Conservation (phyloP, 345 rosid species). For the Populus pruinosa region DNA sequence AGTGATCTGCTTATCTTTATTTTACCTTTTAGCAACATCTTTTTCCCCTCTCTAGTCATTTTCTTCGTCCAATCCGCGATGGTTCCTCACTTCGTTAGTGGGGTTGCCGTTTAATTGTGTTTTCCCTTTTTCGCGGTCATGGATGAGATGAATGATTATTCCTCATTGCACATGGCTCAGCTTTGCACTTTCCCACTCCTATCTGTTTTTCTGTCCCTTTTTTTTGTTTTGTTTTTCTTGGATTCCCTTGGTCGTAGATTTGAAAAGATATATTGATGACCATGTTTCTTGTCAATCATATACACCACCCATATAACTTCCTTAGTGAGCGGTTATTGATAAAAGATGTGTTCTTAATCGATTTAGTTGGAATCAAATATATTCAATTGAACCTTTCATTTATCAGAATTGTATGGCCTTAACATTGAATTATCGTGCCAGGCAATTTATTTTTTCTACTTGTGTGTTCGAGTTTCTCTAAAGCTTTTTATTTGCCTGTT, state of each 20-base stretch:
- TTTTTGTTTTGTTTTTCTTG: neutral
- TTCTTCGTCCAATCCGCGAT: constrained; percentile 16
- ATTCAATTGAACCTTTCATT: neutral
- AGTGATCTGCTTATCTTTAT: constrained; percentile 23
- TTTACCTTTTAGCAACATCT: neutral
- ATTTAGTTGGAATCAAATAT: neutral
- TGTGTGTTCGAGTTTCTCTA: neutral
- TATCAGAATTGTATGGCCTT: constrained; percentile 1
- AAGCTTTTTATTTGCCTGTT: constrained; percentile 4
- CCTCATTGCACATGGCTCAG: constrained; percentile 37
- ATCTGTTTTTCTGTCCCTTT: constrained; percentile 19
- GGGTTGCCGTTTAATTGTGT: constrained; percentile 20
- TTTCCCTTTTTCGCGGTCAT: constrained; percentile 19
- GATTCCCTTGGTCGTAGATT: constrained; percentile 5
- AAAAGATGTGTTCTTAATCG: constrained; percentile 8
- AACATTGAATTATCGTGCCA: neutral
- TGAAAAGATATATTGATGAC: constrained; percentile 9
- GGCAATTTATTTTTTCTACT: neutral
- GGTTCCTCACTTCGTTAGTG: constrained; percentile 24
- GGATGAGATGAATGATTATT: constrained; percentile 35
- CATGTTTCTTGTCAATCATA: constrained; percentile 16
- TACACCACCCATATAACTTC: constrained; percentile 11
- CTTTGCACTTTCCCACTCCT: constrained; percentile 24
- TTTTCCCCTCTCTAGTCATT: constrained; percentile 22
- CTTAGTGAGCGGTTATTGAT: constrained; percentile 5